phyloP scores from a whole-genome alignment of 441 rosid genomes.

The Erysimum cheiri region DNA sequence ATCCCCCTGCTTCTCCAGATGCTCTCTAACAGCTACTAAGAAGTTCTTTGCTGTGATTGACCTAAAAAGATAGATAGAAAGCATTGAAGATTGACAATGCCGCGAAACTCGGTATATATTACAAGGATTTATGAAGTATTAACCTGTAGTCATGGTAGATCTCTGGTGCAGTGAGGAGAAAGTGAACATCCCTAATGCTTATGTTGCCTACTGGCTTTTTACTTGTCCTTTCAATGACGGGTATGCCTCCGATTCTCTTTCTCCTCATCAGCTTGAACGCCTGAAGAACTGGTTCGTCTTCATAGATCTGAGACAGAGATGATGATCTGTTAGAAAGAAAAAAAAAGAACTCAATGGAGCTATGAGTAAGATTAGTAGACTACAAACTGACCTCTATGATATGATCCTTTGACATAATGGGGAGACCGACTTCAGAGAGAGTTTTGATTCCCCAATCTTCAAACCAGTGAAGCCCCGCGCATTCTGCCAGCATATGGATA shows the following conservation, averaged over 20 bases:
- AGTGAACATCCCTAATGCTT: conserved; percentile 88
- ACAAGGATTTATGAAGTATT: conserved; percentile 26
- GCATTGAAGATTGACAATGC: conserved; percentile 27
- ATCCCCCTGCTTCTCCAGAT: conserved; percentile 65
- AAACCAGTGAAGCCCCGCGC: conserved; percentile 92
- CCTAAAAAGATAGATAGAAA: conserved; percentile 44
- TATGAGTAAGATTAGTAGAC: conserved; percentile 3
- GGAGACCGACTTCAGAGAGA: conserved; percentile 89
- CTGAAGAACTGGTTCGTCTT: conserved; percentile 94
- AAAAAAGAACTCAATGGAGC: conserved; percentile 9
- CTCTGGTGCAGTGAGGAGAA: conserved; percentile 88
- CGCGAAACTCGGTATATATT: background rate
- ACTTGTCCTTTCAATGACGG: conserved; percentile 65
- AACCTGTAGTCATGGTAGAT: conserved; percentile 90
- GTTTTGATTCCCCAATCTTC: conserved; percentile 93
- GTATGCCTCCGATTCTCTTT: conserved; percentile 81
- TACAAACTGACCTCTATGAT: conserved; percentile 62
- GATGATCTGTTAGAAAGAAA: conserved; percentile 1
- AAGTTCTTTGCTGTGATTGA: conserved; percentile 90
- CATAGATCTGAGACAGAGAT: conserved; percentile 63
- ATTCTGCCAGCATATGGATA: conserved; percentile 96
- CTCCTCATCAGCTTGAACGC: conserved; percentile 95
- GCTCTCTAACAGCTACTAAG: conserved; percentile 65
- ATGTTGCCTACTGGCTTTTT: conserved; percentile 82
- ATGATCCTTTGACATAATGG: conserved; percentile 54